Conservation (phyloP, 768 basidiomycete species). For the Lactarius indigo region DNA sequence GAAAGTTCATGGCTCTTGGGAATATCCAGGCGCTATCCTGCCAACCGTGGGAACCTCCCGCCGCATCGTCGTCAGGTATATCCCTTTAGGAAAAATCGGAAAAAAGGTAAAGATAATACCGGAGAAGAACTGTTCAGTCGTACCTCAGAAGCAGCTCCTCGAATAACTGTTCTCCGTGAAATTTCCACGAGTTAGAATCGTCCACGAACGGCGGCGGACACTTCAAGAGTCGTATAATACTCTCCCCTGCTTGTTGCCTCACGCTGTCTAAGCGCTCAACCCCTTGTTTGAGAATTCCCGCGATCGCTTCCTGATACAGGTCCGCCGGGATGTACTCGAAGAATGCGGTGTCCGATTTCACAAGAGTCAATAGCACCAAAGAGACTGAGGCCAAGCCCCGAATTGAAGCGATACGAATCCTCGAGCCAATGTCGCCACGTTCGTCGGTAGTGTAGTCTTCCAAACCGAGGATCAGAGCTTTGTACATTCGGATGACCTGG, state of each 20-base stretch:
- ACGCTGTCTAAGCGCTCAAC: conserved; percentile 91
- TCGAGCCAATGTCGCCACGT: conserved; percentile 95
- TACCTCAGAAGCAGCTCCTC: conserved; percentile 53
- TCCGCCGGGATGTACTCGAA: conserved; percentile 57
- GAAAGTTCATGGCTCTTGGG: conserved; percentile 62
- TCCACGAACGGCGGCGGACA: conserved; percentile 42
- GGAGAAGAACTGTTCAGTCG: background rate
- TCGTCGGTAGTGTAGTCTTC: conserved; percentile 92
- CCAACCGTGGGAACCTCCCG: conserved; percentile 42
- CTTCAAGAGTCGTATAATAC: conserved; percentile 50
- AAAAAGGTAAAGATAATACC: conserved; percentile 4
- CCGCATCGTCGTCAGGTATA: conserved; percentile 34
- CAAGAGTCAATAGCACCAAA: conserved; percentile 47
- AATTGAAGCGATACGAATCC: conserved; percentile 82
- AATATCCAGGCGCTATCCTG: conserved; percentile 72
- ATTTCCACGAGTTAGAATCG: conserved; percentile 46
- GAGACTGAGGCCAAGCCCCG: conserved; percentile 56
- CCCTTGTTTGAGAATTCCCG: conserved; percentile 80
- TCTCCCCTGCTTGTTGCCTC: conserved; percentile 70
- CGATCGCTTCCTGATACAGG: conserved; percentile 54
- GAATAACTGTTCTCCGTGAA: conserved; percentile 48
- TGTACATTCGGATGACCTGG: conserved; percentile 38
- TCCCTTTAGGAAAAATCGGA: conserved; percentile 7
- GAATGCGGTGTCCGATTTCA: conserved; percentile 43
- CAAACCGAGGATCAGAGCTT: conserved; percentile 64